Evolutionary conservation across 2,329 filamentous ascomycete genomes (phyloP), one percentile per base, ranked within the genome.

Genomic region (Emergomyces pasteurianus): DNA sequence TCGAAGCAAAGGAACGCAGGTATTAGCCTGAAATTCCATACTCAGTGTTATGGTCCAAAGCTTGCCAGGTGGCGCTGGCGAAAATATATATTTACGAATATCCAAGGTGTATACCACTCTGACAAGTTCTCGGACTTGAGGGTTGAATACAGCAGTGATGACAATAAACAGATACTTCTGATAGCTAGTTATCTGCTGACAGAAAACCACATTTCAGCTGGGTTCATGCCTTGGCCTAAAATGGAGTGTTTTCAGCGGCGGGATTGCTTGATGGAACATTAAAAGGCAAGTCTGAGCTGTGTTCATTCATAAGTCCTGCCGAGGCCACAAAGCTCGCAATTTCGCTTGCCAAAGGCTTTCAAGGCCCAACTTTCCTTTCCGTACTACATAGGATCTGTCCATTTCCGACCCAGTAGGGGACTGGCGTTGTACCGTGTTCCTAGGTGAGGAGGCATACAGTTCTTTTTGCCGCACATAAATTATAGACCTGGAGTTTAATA

Each of bases 1-100:
- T 43, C 83, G 79, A 68, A 82, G 82, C 14, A 90, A 87, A 68
- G 88, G 88, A 0, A 90, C 88, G 3, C 82, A 84, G 54, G 67
- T 83, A 7, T 65, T 78, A 58, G 66, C 59, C 58, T 74, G 66
- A 72, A 63, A 58, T 42, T 9, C 47, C 42, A 38, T 59, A 28
- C 40, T 55, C 55, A 31, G n/a, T 28, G 21, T 40, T 18, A 7
- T 16, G 26, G 43, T 50, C 38, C 26, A 14, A 18, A 57, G 26
- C 9, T 46, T 31, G 2, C 23, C 40, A 9, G 14, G 26, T 7
- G 34, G 34, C 52, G 16, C 49, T 40, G 40, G 5, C 56, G n/a
- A 59, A 26, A 52, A 10, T 42, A 46, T 14, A 53, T 58, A 40
- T 31, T 31, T 53, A 7, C 36, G 34, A 21, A 46, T 14, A 58